Conservation (phyloP, 345 rosid species). For the Gossypioides kirkii region DNA sequence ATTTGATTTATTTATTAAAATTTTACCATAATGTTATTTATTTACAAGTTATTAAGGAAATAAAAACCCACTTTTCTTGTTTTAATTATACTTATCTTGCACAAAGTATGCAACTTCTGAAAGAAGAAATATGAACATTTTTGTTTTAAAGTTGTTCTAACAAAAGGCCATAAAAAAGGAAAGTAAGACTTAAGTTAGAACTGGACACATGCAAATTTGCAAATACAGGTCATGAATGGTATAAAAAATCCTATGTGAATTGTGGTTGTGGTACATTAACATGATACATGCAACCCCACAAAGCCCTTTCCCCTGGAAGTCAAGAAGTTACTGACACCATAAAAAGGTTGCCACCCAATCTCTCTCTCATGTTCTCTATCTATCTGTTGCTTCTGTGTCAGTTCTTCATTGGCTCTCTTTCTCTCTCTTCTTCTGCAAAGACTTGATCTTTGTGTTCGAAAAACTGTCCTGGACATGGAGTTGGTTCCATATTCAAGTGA, state of each 20-base stretch:
- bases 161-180: neutral
- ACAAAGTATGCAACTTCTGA: neutral
- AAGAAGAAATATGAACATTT: neutral
- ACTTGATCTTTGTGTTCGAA: neutral
- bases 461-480: slow-evolving; percentile 45
- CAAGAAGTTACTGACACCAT: neutral
- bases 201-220: neutral
- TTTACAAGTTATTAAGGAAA: neutral
- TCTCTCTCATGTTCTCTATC: neutral
- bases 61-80: neutral
- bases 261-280: neutral
- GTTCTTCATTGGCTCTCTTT: neutral
- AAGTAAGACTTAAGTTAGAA: neutral
- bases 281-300: neutral
- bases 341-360: neutral
- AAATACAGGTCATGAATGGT: neutral
- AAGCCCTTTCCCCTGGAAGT: neutral
- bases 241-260: neutral
- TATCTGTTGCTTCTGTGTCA: slow-evolving; percentile 6
- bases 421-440: neutral
- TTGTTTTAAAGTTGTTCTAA: neutral
- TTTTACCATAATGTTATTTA: neutral
- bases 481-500: slow-evolving; percentile 61
- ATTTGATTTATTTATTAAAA: no score
- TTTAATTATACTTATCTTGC: neutral